phyloP scores from a whole-genome alignment of 257 asterid genomes.

The Scutellaria barbata region DNA sequence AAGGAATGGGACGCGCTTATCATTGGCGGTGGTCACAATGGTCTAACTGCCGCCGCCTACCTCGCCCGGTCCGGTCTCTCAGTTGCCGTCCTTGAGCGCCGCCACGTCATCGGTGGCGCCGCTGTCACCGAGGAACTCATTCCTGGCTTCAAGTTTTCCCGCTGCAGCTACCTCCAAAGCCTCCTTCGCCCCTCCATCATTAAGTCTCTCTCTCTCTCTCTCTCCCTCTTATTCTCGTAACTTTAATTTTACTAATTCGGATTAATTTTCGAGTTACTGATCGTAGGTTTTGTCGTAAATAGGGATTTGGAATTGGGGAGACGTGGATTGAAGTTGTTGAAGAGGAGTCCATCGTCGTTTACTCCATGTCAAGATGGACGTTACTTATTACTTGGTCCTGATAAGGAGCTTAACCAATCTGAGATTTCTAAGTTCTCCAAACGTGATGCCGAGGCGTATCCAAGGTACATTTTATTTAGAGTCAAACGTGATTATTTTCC shows the following conservation, averaged over 20 bases:
- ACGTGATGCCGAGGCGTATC: slow-evolving; percentile 81
- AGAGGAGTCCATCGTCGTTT: slow-evolving; percentile 86
- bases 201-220: slow-evolving; percentile 47
- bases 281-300: slow-evolving; percentile 8
- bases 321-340: slow-evolving; percentile 86
- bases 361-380: slow-evolving; percentile 95
- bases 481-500: not conserved
- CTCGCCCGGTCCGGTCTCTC: slow-evolving; percentile 95
- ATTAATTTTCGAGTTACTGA: not conserved
- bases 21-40: slow-evolving; percentile 96
- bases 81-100: slow-evolving; percentile 96
- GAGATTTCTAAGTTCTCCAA: slow-evolving; percentile 93
- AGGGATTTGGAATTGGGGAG: slow-evolving; percentile 84
- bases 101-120: slow-evolving; percentile 94
- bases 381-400: slow-evolving; percentile 84
- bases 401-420: slow-evolving; percentile 63
- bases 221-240: slow-evolving; percentile 20
- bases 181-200: slow-evolving; percentile 87
- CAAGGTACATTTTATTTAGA: slow-evolving; percentile 44
- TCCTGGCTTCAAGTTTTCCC: slow-evolving; percentile 94
- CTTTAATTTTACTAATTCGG: not conserved
- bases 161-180: slow-evolving; percentile 97
- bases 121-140: slow-evolving; percentile 94
- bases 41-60: slow-evolving; percentile 96
- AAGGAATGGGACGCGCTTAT: slow-evolving; percentile 87